These are phyloP conservation scores for Leishmania mexicana DNA, from an alignment of 208 protist species.

Conservation along the genomic window DNA sequence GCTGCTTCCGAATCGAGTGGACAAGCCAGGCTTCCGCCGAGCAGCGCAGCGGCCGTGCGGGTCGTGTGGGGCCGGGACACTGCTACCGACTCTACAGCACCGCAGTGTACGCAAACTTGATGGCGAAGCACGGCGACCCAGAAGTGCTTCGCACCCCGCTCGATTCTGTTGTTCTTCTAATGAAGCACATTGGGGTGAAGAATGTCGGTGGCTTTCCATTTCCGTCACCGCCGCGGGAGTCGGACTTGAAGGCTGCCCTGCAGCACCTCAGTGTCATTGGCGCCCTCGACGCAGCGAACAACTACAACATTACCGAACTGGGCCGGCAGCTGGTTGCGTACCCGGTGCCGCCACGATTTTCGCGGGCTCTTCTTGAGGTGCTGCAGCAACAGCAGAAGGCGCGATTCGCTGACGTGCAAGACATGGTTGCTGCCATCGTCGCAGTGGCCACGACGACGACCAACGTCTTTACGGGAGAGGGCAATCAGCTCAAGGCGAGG, in stretches of 20 bases:
- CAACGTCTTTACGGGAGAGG: slow-evolving; percentile 85
- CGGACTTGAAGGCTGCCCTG: slow-evolving; percentile 72
- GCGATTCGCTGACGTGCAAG: slow-evolving; percentile 15
- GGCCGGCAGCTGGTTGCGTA: slow-evolving; percentile 73
- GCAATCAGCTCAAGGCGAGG: slow-evolving; percentile 74
- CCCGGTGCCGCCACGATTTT: slow-evolving; percentile 87
- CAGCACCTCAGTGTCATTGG: slow-evolving; percentile 77
- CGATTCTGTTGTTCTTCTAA: slow-evolving; percentile 91
- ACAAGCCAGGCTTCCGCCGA: slow-evolving; percentile 97
- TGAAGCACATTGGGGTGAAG: slow-evolving; percentile 92
- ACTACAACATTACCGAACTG: slow-evolving; percentile 67
- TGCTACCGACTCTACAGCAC: slow-evolving; percentile 98
- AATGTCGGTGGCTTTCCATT: slow-evolving; percentile 90
- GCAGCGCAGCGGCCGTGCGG: slow-evolving; percentile 97
- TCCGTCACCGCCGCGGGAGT: slow-evolving; percentile 71
- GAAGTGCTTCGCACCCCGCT: slow-evolving; percentile 94
- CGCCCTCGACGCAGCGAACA: slow-evolving; percentile 53
- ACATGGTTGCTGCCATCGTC: slow-evolving; percentile 64
- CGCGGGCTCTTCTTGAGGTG: slow-evolving; percentile 70
- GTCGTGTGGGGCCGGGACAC: slow-evolving; percentile 95
- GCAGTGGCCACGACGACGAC: slow-evolving; percentile 76
- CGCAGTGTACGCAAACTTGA: slow-evolving; percentile 96
- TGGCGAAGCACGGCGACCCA: slow-evolving; percentile 94
- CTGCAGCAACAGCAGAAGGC: slow-evolving; percentile 27
- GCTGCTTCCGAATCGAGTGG: slow-evolving; percentile 96